phyloP scores from a whole-genome alignment of 768 basidiomycete genomes.

The Trametes gibbosa region DNA sequence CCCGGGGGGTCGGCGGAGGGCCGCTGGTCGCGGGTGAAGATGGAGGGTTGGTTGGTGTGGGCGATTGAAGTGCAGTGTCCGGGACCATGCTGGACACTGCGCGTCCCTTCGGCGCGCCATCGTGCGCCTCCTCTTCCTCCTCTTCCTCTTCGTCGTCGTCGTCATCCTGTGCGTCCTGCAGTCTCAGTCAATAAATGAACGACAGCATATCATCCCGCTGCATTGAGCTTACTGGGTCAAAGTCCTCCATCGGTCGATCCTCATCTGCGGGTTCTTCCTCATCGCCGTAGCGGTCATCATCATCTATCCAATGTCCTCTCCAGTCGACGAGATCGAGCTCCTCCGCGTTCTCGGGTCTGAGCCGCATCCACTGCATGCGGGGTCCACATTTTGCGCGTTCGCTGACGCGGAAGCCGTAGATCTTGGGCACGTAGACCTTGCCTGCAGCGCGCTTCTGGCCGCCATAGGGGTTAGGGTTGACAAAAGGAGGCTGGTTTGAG shows the following conservation, averaged over 20 bases:
- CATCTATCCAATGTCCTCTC: slow-evolving; percentile 86
- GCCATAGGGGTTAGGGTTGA: slow-evolving; percentile 86
- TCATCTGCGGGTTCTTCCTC: slow-evolving; percentile 42
- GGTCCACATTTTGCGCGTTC: slow-evolving; percentile 94
- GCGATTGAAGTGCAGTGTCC: slow-evolving; percentile 25
- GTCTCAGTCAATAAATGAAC: neutral
- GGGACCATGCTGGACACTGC: slow-evolving; percentile 2
- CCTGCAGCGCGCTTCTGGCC: slow-evolving; percentile 88
- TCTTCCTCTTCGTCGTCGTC: slow-evolving; percentile 54
- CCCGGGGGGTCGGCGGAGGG: slow-evolving; percentile 46
- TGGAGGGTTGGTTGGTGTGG: slow-evolving; percentile 41
- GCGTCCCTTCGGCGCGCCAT: slow-evolving; percentile 11
- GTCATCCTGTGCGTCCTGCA: slow-evolving; percentile 41
- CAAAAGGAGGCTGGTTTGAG: slow-evolving; percentile 52
- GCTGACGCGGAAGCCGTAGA: slow-evolving; percentile 97
- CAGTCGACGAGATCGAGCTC: slow-evolving; percentile 89
- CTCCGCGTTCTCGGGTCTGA: slow-evolving; percentile 75
- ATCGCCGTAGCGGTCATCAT: slow-evolving; percentile 65
- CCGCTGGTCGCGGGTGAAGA: slow-evolving; percentile 49
- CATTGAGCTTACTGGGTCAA: slow-evolving; percentile 62
- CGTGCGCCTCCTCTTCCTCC: slow-evolving; percentile 43
- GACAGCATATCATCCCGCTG: no score
- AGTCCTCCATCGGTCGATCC: slow-evolving; percentile 83
- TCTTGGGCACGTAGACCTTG: slow-evolving; percentile 84
- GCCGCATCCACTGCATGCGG: slow-evolving; percentile 93